Percentiles rank a stretch among this genome's conserved stretches.
Evolutionary conservation across 2,329 filamentous ascomycete genomes (phyloP).

Genomic region (Neonectria magnoliae): DNA sequence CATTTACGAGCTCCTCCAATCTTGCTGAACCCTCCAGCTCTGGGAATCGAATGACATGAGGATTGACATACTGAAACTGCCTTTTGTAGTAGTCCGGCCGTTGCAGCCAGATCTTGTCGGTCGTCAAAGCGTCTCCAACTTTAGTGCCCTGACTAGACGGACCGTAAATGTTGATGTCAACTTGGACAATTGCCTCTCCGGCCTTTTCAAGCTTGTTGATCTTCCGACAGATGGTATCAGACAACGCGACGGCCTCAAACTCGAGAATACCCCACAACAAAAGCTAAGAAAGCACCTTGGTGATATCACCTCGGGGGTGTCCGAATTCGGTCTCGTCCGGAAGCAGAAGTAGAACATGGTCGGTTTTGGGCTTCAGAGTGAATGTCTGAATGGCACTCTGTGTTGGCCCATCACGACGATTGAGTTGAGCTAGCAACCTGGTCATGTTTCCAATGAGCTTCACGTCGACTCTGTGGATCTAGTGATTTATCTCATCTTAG

Average conservation of each 20-base stretch:
- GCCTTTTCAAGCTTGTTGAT: constrained; percentile 41
- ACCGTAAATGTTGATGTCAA: constrained; percentile 53
- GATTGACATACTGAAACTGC: constrained; percentile 21
- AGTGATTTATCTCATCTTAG: background rate
- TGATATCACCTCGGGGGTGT: constrained; percentile 1
- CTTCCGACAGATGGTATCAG: constrained; percentile 30
- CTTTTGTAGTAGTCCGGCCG: constrained; percentile 39
- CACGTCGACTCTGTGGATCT: constrained; percentile 15
- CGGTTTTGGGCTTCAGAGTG: background rate
- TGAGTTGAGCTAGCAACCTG: background rate
- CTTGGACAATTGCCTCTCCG: constrained; percentile 35
- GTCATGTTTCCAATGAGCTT: constrained; percentile 20
- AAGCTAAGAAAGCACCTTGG: constrained; percentile 1
- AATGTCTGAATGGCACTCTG: background rate
- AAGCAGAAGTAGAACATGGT: background rate
- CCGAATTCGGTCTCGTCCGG: constrained; percentile 7
- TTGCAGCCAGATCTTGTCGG: constrained; percentile 49
- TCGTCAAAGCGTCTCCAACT: constrained; percentile 44
- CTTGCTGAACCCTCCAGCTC: background rate
- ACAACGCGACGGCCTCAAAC: constrained; percentile 23
- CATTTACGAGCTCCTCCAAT: constrained; percentile 1
- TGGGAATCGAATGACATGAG: constrained; percentile 23
- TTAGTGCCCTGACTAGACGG: constrained; percentile 24
- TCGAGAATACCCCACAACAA: background rate
- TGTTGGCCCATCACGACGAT: background rate